Percentiles rank a stretch among this genome's conserved stretches.
These are phyloP conservation scores for Claviceps lovelessii DNA, from an alignment of 2,329 filamentous ascomycete genomes.

Conservation along the genomic window DNA sequence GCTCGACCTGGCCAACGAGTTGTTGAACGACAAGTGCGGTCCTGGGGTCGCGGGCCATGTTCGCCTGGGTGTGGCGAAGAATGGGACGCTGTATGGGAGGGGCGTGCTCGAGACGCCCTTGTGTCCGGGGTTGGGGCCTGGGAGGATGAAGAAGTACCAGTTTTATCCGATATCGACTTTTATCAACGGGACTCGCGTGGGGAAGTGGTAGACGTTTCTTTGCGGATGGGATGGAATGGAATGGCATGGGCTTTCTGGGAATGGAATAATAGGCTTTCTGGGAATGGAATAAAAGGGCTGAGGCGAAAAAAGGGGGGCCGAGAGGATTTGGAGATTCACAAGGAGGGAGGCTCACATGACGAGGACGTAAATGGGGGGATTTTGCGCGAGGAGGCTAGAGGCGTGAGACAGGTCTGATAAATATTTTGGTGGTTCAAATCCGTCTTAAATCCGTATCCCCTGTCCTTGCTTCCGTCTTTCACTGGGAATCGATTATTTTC, in stretches of 20 bases:
- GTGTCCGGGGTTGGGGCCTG: not conserved
- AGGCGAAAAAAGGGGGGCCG: no score
- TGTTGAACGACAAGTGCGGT: not conserved
- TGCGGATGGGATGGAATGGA: not conserved
- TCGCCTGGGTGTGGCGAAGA: not conserved
- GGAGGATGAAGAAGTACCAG: not conserved
- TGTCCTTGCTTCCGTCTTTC: no score
- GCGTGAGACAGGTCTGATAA: no score
- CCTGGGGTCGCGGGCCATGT: not conserved
- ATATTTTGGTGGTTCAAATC: no score
- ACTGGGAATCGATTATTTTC: no score
- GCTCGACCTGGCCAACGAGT: not conserved
- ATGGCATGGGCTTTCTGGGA: not conserved
- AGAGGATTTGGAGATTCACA: no score
- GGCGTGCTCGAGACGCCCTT: not conserved
- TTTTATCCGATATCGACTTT: not conserved
- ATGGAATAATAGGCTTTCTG: no score
- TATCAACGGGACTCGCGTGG: not conserved
- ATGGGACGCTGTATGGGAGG: constrained; percentile 2
- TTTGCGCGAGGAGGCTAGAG: no score
- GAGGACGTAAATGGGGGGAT: no score
- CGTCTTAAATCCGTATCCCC: no score
- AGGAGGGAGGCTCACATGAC: no score
- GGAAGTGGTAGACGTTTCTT: not conserved
- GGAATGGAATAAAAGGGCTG: not conserved